These are phyloP conservation scores for Stephania yunnanensis DNA, from an alignment of 164 flowering plant species.

Conservation along the genomic window DNA sequence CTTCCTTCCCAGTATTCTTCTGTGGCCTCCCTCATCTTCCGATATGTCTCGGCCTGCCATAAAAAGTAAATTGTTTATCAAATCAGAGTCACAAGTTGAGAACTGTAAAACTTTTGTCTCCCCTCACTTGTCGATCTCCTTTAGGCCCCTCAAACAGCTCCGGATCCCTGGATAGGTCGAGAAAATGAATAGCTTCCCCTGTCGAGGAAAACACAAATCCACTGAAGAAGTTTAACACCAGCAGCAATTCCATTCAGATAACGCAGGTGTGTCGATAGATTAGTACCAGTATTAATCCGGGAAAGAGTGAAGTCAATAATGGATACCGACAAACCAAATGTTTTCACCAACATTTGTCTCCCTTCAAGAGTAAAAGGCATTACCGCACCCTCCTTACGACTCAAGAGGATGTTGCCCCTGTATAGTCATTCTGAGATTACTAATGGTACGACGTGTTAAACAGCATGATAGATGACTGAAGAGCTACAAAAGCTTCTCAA, in stretches of 20 bases:
- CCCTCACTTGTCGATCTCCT: constrained; percentile 83
- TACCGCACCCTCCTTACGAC: constrained; percentile 43
- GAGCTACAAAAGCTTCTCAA: background rate
- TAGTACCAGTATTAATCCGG: constrained; percentile 76
- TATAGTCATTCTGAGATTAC: constrained; percentile 8
- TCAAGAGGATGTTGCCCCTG: constrained; percentile 95
- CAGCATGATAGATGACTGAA: background rate
- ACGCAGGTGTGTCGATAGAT: background rate
- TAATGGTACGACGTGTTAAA: background rate
- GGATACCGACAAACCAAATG: constrained; percentile 60
- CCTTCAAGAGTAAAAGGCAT: constrained; percentile 66
- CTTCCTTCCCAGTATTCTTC: constrained; percentile 93
- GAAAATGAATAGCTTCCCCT: constrained; percentile 76
- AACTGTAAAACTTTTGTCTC: background rate
- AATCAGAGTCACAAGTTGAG: background rate
- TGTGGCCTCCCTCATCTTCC: constrained; percentile 86
- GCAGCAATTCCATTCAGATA: background rate
- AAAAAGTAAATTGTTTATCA: constrained; percentile 6
- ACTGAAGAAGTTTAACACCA: background rate
- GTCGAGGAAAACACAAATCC: constrained; percentile 13
- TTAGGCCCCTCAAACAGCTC: constrained; percentile 86
- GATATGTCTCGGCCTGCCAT: constrained; percentile 77
- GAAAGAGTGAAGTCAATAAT: constrained; percentile 93
- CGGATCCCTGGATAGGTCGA: constrained; percentile 81
- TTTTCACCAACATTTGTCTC: constrained; percentile 36